A percentile compares a stretch with the other conserved stretches of the same genome.
phyloP scores from a whole-genome alignment of 352 stramenopile species.

The Aphanomyces invadans region DNA sequence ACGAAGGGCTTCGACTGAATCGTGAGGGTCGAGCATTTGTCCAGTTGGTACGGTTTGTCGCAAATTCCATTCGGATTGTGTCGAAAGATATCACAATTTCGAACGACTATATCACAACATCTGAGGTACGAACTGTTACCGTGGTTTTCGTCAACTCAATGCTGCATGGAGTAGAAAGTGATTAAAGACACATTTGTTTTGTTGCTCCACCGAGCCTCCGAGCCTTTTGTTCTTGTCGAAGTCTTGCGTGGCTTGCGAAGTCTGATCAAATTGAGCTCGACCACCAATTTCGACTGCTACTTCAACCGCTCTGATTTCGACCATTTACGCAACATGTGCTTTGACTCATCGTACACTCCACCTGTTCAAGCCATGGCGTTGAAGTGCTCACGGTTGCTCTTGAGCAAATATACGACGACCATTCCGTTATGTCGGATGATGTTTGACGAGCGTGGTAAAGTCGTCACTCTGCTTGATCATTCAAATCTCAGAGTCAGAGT shows the following conservation, averaged over 20 bases:
- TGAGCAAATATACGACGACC: constrained; percentile 19
- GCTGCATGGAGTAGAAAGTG: constrained; percentile 23
- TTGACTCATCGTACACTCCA: neutral
- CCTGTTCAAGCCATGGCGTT: constrained; percentile 3
- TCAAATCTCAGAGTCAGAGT: neutral
- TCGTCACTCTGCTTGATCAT: neutral
- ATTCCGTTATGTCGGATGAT: constrained; percentile 15
- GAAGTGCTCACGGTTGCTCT: constrained; percentile 5
- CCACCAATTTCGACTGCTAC: constrained; percentile 14
- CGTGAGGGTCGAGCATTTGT: constrained; percentile 12
- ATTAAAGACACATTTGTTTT: constrained; percentile 22
- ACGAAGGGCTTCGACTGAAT: neutral
- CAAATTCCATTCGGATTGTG: constrained; percentile 17
- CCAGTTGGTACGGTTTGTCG: constrained; percentile 14
- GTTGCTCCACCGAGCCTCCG: neutral
- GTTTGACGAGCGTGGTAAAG: constrained; percentile 3
- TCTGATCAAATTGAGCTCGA: neutral
- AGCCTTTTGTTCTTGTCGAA: constrained; percentile 12
- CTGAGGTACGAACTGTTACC: too few species aligned
- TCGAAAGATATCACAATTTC: neutral
- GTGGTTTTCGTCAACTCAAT: too few species aligned
- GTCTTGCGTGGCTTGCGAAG: constrained; percentile 5
- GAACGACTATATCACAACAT: constrained; percentile 19
- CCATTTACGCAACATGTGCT: neutral
- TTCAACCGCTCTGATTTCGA: constrained; percentile 18